Base-by-base conservation (phyloP, 495 filamentous ascomycete species). In the Lepidopterella palustris region DNA sequence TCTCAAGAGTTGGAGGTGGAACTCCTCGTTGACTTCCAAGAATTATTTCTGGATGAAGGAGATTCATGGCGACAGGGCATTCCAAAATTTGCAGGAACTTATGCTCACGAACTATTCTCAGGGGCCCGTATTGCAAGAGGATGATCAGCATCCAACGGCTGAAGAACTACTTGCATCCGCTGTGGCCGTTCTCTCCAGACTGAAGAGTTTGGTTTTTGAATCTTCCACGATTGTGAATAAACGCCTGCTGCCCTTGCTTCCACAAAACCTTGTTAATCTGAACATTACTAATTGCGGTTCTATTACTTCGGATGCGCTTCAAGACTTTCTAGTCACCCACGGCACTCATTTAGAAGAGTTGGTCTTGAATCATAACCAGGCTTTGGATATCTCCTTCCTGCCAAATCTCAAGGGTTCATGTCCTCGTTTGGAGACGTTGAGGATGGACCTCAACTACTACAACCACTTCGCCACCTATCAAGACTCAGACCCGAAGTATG, bases 1-100 rank as follows among this genome's bases (percentile, higher is more conserved):
- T 32, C 80, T 95, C 27, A 76, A 73, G 28, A 83, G 78, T 54
- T 96, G 88, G 87, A 83, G 83, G 29, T 95, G 91, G 90, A 92
- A 87, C 63, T 72, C 80, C 31, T 79, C 84, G n/a, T 76, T 87
- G 47, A 77, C 80, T 60, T 35, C 50, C 1, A 45, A 55, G 5
- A 68, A 80, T 39, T 67, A 87, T 10, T 69, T 73, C 0, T 70
- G 76, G 10, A 80, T 91, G 66, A 63, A 74, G 9, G 61, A 69
- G 6, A 74, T 76, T 15, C 88, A 95, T 63, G 49, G 68, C n/a
- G 73, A 72, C n/a, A 71, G 77, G 4, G 65, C 79, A 0, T 95
- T 95, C 62, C 70, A 75, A 32, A 69, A 69, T 10, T 66, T 95
- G 8, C 75, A 74, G 53, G 82, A 81, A 53, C 62, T 93, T 6